Base-by-base conservation (phyloP, 2,329 filamentous ascomycete species). In the Xylariaceae sp. region DNA sequence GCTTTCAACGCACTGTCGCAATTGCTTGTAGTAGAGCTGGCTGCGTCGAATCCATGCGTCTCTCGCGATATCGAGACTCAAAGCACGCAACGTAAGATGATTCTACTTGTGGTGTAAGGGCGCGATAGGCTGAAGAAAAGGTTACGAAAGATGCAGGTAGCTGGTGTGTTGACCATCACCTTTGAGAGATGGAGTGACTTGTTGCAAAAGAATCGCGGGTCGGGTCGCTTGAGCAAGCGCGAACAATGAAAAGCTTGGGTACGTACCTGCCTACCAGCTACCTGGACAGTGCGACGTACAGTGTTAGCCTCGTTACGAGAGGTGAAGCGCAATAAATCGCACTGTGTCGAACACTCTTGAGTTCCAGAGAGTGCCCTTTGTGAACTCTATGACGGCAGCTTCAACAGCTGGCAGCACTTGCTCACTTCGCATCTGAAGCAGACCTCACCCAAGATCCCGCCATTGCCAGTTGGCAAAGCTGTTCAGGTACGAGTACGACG, bases 11-110 rank as follows among this genome's bases (percentile, higher is more conserved):
- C 56, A 57, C 55, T 17, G 45, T 50, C 41, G 23, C 44, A 39
- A 35, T 17, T 35, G 11, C 9, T 9, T 41, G 11, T 10, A 52
- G 51, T 50, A 13, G 15, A 50, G 48, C 51, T 18, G 56, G 52
- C 56, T 56, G 61, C 18, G 56, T 57, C 52, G 54, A 54, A 57
- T 58, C 35, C 58, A 55, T 61, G 61, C 56, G 58, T 61, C 35
- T 53, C 44, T 37, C 56, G 52, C 13, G 45, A 39, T 23, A 15
- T 49, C 18, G 18, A 56, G 51, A 56, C 63, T 60, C 57, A 65
- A 23, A 35, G 13, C 9, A 30, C 23, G 23, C 23, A 30, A 30
- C 4, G 4, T 30, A 5, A 30, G 23, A 5, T 30, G 5, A 30
- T 30, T 30, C 23, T 30, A 30, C 4, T 30, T 1, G 23, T 5